A percentile compares a stretch with the other conserved stretches of the same genome.
Conservation (phyloP, 495 filamentous ascomycete genomes). For the Echria macrotheca region DNA sequence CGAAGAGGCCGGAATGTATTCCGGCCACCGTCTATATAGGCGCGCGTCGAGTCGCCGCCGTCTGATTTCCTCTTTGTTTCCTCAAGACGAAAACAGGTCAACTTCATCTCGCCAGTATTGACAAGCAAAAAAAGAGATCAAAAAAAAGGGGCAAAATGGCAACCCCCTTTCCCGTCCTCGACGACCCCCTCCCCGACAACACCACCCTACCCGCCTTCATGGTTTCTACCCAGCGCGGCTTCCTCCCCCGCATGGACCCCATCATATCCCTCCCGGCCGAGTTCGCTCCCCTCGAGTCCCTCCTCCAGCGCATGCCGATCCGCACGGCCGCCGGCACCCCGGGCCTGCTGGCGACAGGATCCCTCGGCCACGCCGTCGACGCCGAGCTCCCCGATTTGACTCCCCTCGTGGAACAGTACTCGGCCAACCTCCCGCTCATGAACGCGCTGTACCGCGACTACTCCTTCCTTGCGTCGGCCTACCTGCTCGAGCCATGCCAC, state of each 20-base stretch:
- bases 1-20: slow-evolving; percentile 55
- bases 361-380: slow-evolving; percentile 62
- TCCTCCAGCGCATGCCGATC: slow-evolving; percentile 72
- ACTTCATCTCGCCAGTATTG: neutral
- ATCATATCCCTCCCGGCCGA: slow-evolving; percentile 56
- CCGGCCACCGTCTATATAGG: slow-evolving; percentile 57
- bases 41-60: slow-evolving; percentile 30
- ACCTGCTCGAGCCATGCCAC: slow-evolving; percentile 92
- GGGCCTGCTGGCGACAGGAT: slow-evolving; percentile 68
- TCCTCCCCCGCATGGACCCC: slow-evolving; percentile 63
- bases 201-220: slow-evolving; percentile 71
- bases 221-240: slow-evolving; percentile 78
- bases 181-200: slow-evolving; percentile 37
- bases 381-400: slow-evolving; percentile 70
- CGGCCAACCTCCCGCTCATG: slow-evolving; percentile 63
- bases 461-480: slow-evolving; percentile 80
- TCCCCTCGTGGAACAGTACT: slow-evolving; percentile 61
- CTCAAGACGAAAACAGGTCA: slow-evolving; percentile 10
- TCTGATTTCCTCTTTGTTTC: slow-evolving; percentile 17
- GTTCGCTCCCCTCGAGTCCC: slow-evolving; percentile 62
- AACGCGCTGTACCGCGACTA: slow-evolving; percentile 87
- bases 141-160: no score
- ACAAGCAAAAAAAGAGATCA: no score
- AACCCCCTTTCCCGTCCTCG: slow-evolving; percentile 33
- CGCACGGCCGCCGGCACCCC: slow-evolving; percentile 60